Evolutionary conservation across 2,329 filamentous ascomycete species (phyloP), one percentile per base, ranked within the genome.

Genomic region (Aspergillus ibericus): DNA sequence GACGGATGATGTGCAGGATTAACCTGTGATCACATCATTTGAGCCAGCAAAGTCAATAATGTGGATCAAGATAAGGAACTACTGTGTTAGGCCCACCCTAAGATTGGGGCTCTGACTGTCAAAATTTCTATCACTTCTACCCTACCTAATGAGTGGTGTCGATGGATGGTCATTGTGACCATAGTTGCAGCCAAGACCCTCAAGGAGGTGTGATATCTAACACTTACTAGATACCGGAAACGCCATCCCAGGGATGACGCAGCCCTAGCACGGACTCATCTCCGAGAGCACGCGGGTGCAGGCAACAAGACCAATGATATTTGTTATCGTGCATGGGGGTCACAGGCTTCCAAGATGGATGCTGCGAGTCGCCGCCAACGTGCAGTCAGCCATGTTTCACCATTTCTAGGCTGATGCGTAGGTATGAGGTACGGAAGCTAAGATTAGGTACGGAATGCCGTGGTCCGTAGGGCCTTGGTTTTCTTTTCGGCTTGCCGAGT

Each of bases 401-500:
- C 18, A 53, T 48, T 25, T 42, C 44, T 48, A 29, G 44, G 25
- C 44, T 29, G 44, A 48, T 48, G 10, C 36, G 36, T 40, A 40
- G 36, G n/a, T 16, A 40, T 40, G 36, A 40, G 12, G 29, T 35
- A 40, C 51, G 51, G 36, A 51, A 35, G 20, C 34, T 47, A 32
- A 55, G 48, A 52, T 55, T 54, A 58, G 58, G 55, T 36, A 63
- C 62, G 59, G 57, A 59, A 60, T 60, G 58, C 63, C 63, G 62
- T 53, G 51, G 36, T 53, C 51, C 51, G 51, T 53, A 53, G 51
- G 51, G n/a, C 49, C 35, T 52, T 20, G 25, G 12, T 18, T n/a
- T n/a, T 29, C 25, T 44, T 46, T 29, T 65, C 63, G 63, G 63
- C 63, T 63, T 65, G 61, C 63, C 63, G 63, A 65, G 36, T 25